Percentiles rank a stretch among this genome's conserved stretches.
These are phyloP conservation scores for Pythium monospermum DNA, from an alignment of 352 stramenopile species.

Conservation along the genomic window DNA sequence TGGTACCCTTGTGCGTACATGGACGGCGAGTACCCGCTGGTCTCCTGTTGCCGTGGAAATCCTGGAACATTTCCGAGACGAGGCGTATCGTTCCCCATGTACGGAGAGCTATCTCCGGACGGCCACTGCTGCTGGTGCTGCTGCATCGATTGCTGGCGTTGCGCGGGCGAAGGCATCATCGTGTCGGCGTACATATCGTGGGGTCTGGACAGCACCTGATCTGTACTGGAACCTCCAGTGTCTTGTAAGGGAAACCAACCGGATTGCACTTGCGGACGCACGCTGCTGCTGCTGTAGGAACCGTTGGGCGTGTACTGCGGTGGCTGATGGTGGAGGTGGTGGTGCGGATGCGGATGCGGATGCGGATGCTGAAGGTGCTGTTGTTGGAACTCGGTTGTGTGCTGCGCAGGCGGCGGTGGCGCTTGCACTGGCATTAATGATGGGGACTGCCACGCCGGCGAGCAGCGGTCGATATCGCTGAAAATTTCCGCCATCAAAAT, in stretches of 20 bases:
- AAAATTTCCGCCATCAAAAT: constrained; percentile 12
- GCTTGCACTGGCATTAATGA: neutral
- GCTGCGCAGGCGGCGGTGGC: neutral
- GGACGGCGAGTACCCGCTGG: constrained; percentile 9
- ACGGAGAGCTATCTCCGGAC: neutral
- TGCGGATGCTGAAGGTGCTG: neutral
- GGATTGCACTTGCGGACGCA: constrained; percentile 26
- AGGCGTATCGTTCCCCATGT: too few species aligned
- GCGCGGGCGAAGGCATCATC: constrained; percentile 8
- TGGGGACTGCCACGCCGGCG: constrained; percentile 18
- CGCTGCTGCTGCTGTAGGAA: neutral
- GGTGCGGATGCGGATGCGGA: neutral
- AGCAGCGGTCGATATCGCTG: constrained; percentile 24
- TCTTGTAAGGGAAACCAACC: constrained; percentile 55
- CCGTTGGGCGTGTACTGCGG: constrained; percentile 5
- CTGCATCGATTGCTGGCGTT: constrained; percentile 1
- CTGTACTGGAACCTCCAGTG: neutral
- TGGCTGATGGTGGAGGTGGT: too few species aligned
- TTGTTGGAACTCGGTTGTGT: constrained; percentile 1
- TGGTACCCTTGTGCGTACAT: constrained; percentile 15
- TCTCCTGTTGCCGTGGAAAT: too few species aligned
- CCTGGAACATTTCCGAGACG: too few species aligned
- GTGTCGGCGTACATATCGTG: constrained; percentile 15
- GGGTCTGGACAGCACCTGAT: too few species aligned
- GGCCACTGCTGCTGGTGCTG: neutral